Conservation (phyloP, 2,329 filamentous ascomycete genomes). For the Xylaria sp. region DNA sequence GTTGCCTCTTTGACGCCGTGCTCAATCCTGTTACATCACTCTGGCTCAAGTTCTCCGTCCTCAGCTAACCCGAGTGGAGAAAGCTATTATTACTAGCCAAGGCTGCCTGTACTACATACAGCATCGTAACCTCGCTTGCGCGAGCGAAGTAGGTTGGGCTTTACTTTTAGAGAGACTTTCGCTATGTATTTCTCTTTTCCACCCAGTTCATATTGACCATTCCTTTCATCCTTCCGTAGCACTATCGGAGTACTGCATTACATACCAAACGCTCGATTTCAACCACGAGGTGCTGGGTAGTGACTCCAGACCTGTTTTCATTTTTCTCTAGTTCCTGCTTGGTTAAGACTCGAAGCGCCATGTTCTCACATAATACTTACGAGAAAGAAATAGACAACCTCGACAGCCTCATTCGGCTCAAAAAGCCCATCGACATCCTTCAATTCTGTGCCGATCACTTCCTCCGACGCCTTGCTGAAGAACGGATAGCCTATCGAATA, state of each 20-base stretch:
- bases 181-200: slow-evolving; percentile 15
- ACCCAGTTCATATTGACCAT: slow-evolving; percentile 1
- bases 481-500: slow-evolving; percentile 63
- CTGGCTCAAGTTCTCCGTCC: slow-evolving; percentile 24
- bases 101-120: slow-evolving; percentile 35
- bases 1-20: slow-evolving; percentile 25
- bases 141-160: slow-evolving; percentile 20
- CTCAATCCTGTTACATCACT: slow-evolving; percentile 23
- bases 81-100: slow-evolving; percentile 37
- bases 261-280: slow-evolving; percentile 3
- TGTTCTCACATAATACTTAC: slow-evolving; percentile 65
- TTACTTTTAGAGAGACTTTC: neutral
- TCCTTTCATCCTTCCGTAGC: neutral
- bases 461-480: slow-evolving; percentile 70
- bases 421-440: slow-evolving; percentile 70
- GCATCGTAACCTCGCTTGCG: slow-evolving; percentile 27
- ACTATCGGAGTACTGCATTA: neutral
- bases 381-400: slow-evolving; percentile 71
- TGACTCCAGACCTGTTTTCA: neutral
- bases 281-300: slow-evolving; percentile 5
- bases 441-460: slow-evolving; percentile 79
- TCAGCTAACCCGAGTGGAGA: slow-evolving; percentile 43
- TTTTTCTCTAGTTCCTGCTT: neutral
- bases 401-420: slow-evolving; percentile 67
- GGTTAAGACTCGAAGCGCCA: slow-evolving; percentile 38